A percentile compares a stretch with the other conserved stretches of the same genome.
Conservation (phyloP, 176 grass and related monocot genomes). For the Cymbopogon citratus region DNA sequence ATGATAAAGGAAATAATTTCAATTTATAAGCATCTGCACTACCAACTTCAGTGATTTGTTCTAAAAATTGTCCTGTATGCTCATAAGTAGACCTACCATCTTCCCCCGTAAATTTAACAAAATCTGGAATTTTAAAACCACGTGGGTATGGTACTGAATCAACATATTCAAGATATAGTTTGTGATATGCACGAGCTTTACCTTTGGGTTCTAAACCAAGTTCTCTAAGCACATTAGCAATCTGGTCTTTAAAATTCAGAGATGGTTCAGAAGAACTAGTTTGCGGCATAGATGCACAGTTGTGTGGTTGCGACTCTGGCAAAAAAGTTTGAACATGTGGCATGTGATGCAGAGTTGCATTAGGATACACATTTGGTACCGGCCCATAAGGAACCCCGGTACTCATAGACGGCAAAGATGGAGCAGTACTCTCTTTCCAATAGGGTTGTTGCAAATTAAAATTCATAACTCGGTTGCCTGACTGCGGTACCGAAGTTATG, state of each 20-base stretch:
- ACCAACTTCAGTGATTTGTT: background rate
- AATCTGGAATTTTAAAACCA: slow-evolving; percentile 9
- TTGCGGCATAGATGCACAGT: background rate
- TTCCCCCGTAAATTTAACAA: background rate
- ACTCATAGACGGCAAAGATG: background rate
- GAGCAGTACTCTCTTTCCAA: no score
- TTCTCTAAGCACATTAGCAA: background rate
- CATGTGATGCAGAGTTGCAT: background rate
- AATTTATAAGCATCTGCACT: background rate
- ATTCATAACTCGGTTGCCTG: background rate
- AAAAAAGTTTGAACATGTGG: background rate
- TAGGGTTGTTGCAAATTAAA: background rate
- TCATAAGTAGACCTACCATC: background rate
- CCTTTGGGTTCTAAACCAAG: background rate
- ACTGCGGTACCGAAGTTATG: background rate
- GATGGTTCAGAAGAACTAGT: background rate
- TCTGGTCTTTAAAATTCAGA: background rate
- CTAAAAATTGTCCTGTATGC: background rate
- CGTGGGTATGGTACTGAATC: background rate
- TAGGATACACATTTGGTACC: background rate
- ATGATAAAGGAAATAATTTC: no score
- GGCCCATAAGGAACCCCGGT: background rate
- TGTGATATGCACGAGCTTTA: background rate
- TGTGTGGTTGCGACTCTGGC: background rate
- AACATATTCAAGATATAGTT: background rate